These are phyloP conservation scores for Recurvomyces mirabilis DNA, from an alignment of 495 filamentous ascomycete genomes.

Conservation along the genomic window DNA sequence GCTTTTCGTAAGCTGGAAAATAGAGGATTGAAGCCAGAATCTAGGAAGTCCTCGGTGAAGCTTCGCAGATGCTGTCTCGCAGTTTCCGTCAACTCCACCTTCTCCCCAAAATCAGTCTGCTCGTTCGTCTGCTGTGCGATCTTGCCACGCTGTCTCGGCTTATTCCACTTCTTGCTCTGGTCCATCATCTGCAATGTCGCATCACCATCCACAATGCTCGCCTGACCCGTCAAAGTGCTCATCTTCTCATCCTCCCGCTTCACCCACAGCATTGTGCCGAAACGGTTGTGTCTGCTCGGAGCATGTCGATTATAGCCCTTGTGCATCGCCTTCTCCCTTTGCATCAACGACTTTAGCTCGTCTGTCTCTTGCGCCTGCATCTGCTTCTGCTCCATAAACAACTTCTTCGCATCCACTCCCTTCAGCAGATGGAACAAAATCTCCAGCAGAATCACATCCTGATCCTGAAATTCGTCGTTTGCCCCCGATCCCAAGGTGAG, in stretches of 20 bases:
- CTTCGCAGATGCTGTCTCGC: constrained; percentile 60
- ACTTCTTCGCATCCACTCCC: constrained; percentile 70
- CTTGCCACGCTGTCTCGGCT: constrained; percentile 52
- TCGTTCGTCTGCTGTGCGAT: constrained; percentile 42
- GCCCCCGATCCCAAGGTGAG: constrained; percentile 82
- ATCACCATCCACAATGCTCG: constrained; percentile 62
- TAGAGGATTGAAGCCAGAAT: constrained; percentile 91
- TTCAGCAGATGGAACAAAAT: constrained; percentile 86
- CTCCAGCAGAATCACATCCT: constrained; percentile 79
- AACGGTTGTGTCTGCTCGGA: constrained; percentile 82
- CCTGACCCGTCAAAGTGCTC: constrained; percentile 79
- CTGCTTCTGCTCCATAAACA: constrained; percentile 73
- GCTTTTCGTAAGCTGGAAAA: constrained; percentile 77
- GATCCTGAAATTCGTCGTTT: constrained; percentile 78
- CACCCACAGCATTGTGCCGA: constrained; percentile 96
- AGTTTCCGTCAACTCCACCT: constrained; percentile 50
- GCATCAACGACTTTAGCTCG: constrained; percentile 62
- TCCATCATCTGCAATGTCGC: constrained; percentile 79
- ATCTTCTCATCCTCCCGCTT: constrained; percentile 68
- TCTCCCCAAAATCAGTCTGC: constrained; percentile 56
- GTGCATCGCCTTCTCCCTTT: constrained; percentile 69
- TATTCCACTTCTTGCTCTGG: constrained; percentile 77
- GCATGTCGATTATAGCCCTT: constrained; percentile 66
- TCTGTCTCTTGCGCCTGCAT: constrained; percentile 53
- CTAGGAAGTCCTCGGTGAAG: constrained; percentile 90